Base-by-base conservation (phyloP, 2,329 filamentous ascomycete species). In the Sarocladium oryzae region DNA sequence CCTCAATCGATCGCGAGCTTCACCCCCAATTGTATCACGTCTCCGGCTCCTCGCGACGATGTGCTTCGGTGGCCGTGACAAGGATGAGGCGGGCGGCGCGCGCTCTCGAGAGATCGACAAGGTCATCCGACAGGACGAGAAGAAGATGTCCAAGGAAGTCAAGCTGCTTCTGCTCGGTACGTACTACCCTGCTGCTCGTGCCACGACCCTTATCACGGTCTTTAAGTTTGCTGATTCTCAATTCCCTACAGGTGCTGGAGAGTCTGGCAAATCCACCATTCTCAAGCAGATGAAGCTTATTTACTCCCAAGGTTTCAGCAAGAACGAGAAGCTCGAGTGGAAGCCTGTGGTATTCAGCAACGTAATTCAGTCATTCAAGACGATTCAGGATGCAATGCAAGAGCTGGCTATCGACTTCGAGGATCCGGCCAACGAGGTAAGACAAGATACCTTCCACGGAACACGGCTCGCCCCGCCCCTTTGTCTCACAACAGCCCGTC, bases 251-350 rank as follows among this genome's bases (percentile, higher is more conserved):
- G 91, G 92, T 68, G 92, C 92, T 61, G 92, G 92, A 65, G 92
- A 97, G 88, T 70, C 69, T 41, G 69, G 92, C 58, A 97, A 97
- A 72, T 96, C 92, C 8, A 97, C 92, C 1, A 91, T 97, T 54
- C 81, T 97, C 58, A 97, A 97, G 75, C 92, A 97, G 76, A 97
- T 99, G 93, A 92, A 92, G 68, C 84, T 99, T 69, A 96, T 99
- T 61, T 93, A 97, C 68, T 84, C 89, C 13, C 85, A 90, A 68
- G 92, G 93, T 49, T 97, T 97, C 73, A 89, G 84, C 63, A 87
- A 88, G 62, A 84, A 82, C 57, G 93, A 97, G 69, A 88, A 90
- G 68, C 83, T 95, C 57, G 89, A 96, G 75, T 95, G 89, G 79
- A 90, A 93, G 60, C 88, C 90, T 15, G 91, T 96, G 62, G 91